Percentiles rank a stretch among this genome's conserved stretches.
These are phyloP conservation scores for Starmerella sp. DNA, from an alignment of 805 yeast species.

Conservation along the genomic window DNA sequence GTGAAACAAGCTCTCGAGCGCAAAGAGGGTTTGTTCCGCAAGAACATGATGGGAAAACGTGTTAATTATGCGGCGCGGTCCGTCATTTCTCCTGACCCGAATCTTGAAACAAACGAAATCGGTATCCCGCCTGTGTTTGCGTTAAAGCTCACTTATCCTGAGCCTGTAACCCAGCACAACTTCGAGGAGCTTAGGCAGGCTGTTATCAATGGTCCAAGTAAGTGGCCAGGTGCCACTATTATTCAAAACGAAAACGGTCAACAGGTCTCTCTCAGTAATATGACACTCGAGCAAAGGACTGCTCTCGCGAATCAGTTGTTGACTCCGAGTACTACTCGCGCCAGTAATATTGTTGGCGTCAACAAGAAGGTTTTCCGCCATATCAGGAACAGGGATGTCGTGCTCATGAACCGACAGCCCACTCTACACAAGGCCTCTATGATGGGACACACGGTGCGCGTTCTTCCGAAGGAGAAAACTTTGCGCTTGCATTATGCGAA, in stretches of 20 bases:
- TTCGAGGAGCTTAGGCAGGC: slow-evolving; percentile 85
- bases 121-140: slow-evolving; percentile 99
- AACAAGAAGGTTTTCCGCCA: slow-evolving; percentile 93
- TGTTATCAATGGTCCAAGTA: slow-evolving; percentile 92
- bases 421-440: slow-evolving; percentile 97
- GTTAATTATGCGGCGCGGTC: slow-evolving; percentile 98
- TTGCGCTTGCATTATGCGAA: slow-evolving; percentile 94
- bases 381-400: slow-evolving; percentile 88
- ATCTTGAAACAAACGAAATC: slow-evolving; percentile 91
- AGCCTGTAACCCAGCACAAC: slow-evolving; percentile 90
- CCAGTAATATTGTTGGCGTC: slow-evolving; percentile 27
- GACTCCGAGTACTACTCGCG: slow-evolving; percentile 46
- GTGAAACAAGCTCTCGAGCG: slow-evolving; percentile 94
- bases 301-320: slow-evolving; percentile 87
- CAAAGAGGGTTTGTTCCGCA: slow-evolving; percentile 92
- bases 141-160: slow-evolving; percentile 88
- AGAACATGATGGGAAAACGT: slow-evolving; percentile 99
- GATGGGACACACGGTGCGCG: slow-evolving; percentile 99
- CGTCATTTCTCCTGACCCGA: slow-evolving; percentile 98
- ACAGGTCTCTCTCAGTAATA: slow-evolving; percentile 66
- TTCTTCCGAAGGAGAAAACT: slow-evolving; percentile 94
- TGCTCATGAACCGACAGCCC: slow-evolving; percentile 97
- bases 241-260: slow-evolving; percentile 93
- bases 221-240: slow-evolving; percentile 98
- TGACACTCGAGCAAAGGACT: slow-evolving; percentile 88